These are phyloP conservation scores for Aegilops bicornis DNA, from an alignment of 176 grass and related monocot species.

Conservation along the genomic window DNA sequence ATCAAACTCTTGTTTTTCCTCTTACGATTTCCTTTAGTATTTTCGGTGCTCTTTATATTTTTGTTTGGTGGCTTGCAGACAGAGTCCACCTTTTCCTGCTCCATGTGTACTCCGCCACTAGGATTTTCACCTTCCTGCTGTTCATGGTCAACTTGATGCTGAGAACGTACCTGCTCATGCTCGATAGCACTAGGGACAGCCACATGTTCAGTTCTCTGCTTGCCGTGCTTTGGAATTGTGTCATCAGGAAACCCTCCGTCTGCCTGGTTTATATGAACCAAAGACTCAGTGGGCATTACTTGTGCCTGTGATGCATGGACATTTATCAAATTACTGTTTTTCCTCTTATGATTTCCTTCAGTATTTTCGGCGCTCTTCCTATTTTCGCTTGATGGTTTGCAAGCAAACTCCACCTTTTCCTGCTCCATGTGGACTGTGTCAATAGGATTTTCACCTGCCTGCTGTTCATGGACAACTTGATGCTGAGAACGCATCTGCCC, in stretches of 20 bases:
- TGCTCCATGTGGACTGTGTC: conserved; percentile 18
- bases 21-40: conserved; percentile 29
- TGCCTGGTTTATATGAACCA: background rate
- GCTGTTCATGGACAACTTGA: conserved; percentile 7
- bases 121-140: conserved; percentile 27
- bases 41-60: conserved; percentile 5
- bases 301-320: background rate
- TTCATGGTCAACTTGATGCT: conserved; percentile 7
- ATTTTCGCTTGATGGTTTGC: background rate
- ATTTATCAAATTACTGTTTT: conserved; percentile 5
- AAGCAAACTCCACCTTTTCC: background rate
- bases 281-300: background rate
- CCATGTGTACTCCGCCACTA: conserved; percentile 18
- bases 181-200: conserved; percentile 8
- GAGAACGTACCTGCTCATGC: conserved; percentile 6
- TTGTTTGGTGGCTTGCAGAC: conserved; percentile 7
- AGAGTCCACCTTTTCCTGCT: conserved; percentile 12
- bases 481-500: conserved; percentile 13
- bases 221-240: background rate
- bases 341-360: conserved; percentile 32
- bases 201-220: conserved; percentile 27
- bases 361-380: conserved; percentile 17
- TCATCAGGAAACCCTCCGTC: background rate
- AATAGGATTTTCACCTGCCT: conserved; percentile 21
- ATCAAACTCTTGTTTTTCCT: conserved; percentile 14